phyloP scores from a whole-genome alignment of 2,329 filamentous ascomycete genomes.

The Fusarium ambrosium region DNA sequence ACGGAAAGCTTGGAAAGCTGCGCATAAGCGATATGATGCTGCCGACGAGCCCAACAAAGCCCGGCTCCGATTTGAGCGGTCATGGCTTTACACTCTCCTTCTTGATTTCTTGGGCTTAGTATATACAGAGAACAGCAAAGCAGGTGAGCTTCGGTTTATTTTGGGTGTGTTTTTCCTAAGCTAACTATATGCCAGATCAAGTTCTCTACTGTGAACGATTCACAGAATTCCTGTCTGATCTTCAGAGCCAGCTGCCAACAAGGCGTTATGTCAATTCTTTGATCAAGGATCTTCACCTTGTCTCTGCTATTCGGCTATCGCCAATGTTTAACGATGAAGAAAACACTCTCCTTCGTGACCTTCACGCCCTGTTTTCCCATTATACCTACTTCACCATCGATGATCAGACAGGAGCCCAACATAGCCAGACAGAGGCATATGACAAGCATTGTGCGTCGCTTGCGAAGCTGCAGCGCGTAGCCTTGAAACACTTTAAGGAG shows the following conservation, averaged over 20 bases:
- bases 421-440: constrained; percentile 79
- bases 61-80: constrained; percentile 88
- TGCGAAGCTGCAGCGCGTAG: constrained; percentile 82
- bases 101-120: constrained; percentile 85
- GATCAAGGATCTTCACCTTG: constrained; percentile 85
- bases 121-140: constrained; percentile 67
- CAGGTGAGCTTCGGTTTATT: constrained; percentile 53
- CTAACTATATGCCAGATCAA: constrained; percentile 64
- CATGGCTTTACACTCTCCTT: constrained; percentile 90
- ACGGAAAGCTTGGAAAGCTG: constrained; percentile 91
- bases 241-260: constrained; percentile 94
- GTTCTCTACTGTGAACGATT: constrained; percentile 92
- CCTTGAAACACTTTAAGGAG: constrained; percentile 86
- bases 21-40: constrained; percentile 87
- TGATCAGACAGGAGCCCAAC: constrained; percentile 86
- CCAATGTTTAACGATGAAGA: constrained; percentile 81
- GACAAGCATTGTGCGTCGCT: constrained; percentile 83
- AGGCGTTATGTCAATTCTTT: constrained; percentile 93
- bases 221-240: constrained; percentile 87
- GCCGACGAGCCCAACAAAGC: constrained; percentile 85
- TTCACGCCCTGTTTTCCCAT: constrained; percentile 84
- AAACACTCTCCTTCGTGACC: constrained; percentile 83
- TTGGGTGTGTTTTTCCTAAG: not conserved
- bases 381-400: constrained; percentile 92
- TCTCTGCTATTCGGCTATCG: constrained; percentile 83